These are phyloP conservation scores for Erodium chrysanthum DNA, from an alignment of 441 rosid species.

Conservation along the genomic window DNA sequence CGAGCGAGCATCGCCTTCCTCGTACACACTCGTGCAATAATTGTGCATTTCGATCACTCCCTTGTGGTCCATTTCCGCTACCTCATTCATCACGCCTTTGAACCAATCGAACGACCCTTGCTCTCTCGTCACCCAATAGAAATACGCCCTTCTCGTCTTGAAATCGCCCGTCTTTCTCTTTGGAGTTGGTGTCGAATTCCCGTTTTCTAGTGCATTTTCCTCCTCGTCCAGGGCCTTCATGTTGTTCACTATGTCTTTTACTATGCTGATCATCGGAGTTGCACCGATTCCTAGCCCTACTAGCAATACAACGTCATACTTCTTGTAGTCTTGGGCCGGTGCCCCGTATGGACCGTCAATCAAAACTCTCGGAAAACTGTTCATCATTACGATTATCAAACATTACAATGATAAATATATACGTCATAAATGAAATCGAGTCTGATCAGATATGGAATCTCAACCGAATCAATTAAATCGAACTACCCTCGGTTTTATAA, in stretches of 20 bases:
- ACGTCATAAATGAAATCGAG: too few relatives aligned
- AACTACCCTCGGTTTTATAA: not conserved
- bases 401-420: too few relatives aligned
- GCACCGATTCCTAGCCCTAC: constrained; percentile 95
- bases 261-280: constrained; percentile 89
- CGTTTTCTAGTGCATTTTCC: constrained; percentile 26
- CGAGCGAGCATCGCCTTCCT: constrained; percentile 85
- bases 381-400: not conserved
- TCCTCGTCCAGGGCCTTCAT: constrained; percentile 39
- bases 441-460: constrained; percentile 11
- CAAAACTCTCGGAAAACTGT: constrained; percentile 61
- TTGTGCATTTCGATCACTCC: constrained; percentile 69
- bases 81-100: constrained; percentile 85
- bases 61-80: constrained; percentile 66
- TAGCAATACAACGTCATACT: constrained; percentile 71
- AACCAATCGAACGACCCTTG: constrained; percentile 97
- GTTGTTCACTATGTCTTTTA: constrained; percentile 85
- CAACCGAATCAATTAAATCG: not conserved
- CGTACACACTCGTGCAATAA: constrained; percentile 88
- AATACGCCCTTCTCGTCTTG: constrained; percentile 66
- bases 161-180: constrained; percentile 37
- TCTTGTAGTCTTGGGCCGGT: constrained; percentile 89
- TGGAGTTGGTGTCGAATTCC: constrained; percentile 17
- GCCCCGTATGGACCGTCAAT: constrained; percentile 98
- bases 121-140: constrained; percentile 87